phyloP scores from a whole-genome alignment of 2,329 filamentous ascomycete genomes.

The Ambrosiella cleistominuta region DNA sequence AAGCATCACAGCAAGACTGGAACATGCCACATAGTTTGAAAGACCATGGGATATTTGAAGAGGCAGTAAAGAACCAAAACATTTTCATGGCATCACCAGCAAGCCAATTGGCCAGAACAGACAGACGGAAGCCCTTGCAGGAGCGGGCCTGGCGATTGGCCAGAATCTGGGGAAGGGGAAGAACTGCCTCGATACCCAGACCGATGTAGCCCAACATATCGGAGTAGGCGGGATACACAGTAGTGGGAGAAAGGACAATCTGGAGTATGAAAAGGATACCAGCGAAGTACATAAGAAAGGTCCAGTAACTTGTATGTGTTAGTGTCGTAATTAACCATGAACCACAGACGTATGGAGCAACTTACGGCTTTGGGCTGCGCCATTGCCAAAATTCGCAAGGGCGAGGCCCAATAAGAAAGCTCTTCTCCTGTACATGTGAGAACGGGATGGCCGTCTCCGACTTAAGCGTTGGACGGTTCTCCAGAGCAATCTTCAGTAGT shows the following conservation, averaged over 20 bases:
- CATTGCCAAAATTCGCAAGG: constrained; percentile 76
- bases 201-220: constrained; percentile 55
- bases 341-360: constrained; percentile 13
- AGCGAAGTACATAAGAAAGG: constrained; percentile 53
- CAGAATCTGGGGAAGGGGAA: constrained; percentile 63
- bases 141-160: constrained; percentile 51
- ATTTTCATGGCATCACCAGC: constrained; percentile 73
- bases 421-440: constrained; percentile 20
- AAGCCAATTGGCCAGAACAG: constrained; percentile 62
- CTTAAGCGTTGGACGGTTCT: constrained; percentile 45
- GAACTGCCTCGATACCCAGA: constrained; percentile 60
- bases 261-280: constrained; percentile 44
- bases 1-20: constrained; percentile 58
- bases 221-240: constrained; percentile 49
- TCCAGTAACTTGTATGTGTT: constrained; percentile 47
- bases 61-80: constrained; percentile 65
- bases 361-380: constrained; percentile 49
- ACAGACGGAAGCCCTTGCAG: constrained; percentile 61
- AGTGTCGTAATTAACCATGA: not conserved
- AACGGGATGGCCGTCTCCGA: constrained; percentile 45
- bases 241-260: constrained; percentile 42
- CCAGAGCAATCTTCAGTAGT: constrained; percentile 50
- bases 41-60: constrained; percentile 51
- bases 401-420: constrained; percentile 26
- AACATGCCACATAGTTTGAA: constrained; percentile 75